These are phyloP conservation scores for Aureobasidium melanogenum DNA, from an alignment of 2,329 filamentous ascomycete species.

Conservation along the genomic window DNA sequence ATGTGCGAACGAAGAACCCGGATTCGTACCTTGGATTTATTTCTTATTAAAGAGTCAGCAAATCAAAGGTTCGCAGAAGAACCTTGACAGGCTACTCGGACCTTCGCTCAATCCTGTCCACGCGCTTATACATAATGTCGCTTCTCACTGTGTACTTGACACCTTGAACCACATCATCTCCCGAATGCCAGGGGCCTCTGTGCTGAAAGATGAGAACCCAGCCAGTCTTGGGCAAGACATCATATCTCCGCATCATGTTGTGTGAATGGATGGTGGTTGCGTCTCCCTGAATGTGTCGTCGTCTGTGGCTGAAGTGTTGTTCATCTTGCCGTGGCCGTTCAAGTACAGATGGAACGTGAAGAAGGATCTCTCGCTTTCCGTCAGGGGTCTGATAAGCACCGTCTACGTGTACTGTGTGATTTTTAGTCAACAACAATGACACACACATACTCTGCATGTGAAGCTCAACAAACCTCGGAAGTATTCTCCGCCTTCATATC, in stretches of 20 bases:
- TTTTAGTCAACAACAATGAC: not conserved
- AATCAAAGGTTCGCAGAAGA: not conserved
- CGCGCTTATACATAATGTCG: conserved; percentile 42
- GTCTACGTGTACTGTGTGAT: conserved; percentile 53
- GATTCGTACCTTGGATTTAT: no score
- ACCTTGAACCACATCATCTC: conserved; percentile 45
- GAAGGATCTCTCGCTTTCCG: conserved; percentile 39
- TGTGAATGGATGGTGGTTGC: conserved; percentile 44
- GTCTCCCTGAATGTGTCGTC: conserved; percentile 37
- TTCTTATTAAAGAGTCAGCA: no score
- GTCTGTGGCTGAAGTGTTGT: no score
- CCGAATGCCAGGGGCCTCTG: conserved; percentile 41
- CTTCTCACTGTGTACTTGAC: conserved; percentile 49
- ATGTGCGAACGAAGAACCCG: not conserved
- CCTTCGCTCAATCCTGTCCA: not conserved
- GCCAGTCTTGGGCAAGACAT: conserved; percentile 43
- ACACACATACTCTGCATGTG: no score
- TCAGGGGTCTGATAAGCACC: conserved; percentile 52
- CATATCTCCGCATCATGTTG: conserved; percentile 25
- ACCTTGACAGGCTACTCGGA: not conserved
- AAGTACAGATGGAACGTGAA: conserved; percentile 51
- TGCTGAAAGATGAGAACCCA: conserved; percentile 51
- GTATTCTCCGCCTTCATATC: conserved; percentile 62
- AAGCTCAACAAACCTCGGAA: conserved; percentile 45
- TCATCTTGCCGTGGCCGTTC: conserved; percentile 30